Percentiles rank a stretch among this genome's conserved stretches.
Conservation (phyloP, 78 protist genomes). For the Ministeria vibrans region DNA sequence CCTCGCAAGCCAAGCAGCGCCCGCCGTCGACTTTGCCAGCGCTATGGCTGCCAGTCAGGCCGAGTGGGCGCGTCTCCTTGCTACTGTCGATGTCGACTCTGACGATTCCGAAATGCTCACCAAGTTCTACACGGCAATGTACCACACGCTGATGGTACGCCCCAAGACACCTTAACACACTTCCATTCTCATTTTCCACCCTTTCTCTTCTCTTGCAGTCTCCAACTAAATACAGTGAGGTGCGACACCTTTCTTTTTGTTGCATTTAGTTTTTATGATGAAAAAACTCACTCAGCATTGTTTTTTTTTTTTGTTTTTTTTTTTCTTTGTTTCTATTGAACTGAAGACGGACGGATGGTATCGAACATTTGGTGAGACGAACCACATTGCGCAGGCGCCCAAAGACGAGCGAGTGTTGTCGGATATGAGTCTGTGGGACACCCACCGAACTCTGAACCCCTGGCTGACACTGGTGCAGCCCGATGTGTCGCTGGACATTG, state of each 20-base stretch:
- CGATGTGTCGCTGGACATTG: neutral
- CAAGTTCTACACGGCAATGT: slow-evolving; percentile 26
- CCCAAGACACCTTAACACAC: no score
- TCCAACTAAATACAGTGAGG: slow-evolving; percentile 13
- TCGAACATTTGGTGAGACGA: slow-evolving; percentile 2
- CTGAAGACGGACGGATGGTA: neutral
- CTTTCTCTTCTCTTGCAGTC: no score
- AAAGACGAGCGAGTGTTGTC: neutral
- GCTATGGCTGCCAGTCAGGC: no score
- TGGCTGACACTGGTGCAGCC: slow-evolving; percentile 9
- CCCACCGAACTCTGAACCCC: neutral
- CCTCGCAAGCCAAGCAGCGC: no score
- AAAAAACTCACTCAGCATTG: no score
- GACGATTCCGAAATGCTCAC: neutral
- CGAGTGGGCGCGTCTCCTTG: no score
- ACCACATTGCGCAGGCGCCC: neutral
- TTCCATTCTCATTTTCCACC: no score
- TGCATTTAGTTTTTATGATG: neutral
- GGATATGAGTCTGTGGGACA: slow-evolving; percentile 27
- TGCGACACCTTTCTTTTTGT: neutral
- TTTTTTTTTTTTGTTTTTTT: neutral
- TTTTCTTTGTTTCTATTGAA: neutral
- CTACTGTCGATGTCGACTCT: no score
- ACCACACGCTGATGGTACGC: neutral
- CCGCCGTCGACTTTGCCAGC: no score